phyloP scores from a whole-genome alignment of 2,329 filamentous ascomycete species.

The Phyllachora maydis region DNA sequence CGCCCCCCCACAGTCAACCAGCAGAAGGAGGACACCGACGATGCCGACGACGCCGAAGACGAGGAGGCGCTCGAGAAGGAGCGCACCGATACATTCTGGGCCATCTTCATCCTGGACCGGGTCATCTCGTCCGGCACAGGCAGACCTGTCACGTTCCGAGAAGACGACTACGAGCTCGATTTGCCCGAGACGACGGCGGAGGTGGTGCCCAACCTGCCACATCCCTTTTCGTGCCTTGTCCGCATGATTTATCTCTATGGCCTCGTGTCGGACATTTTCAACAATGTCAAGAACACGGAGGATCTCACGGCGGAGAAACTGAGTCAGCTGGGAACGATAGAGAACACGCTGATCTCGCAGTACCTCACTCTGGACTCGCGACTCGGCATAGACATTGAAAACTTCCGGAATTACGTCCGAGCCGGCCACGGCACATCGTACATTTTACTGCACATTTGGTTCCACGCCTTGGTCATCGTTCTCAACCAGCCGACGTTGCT shows the following conservation, averaged over 20 bases:
- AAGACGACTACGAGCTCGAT: conserved; percentile 67
- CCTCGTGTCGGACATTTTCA: conserved; percentile 64
- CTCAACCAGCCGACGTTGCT: conserved; percentile 69
- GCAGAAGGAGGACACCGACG: conserved; percentile 8
- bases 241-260: conserved; percentile 76
- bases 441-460: conserved; percentile 74
- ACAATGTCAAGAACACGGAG: conserved; percentile 53
- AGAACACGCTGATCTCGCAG: conserved; percentile 51
- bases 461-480: conserved; percentile 69
- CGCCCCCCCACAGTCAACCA: too few relatives aligned
- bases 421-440: conserved; percentile 71
- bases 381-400: conserved; percentile 66
- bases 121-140: conserved; percentile 79
- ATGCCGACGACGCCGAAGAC: conserved; percentile 11
- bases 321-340: conserved; percentile 53
- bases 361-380: conserved; percentile 55
- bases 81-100: conserved; percentile 75
- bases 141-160: conserved; percentile 60
- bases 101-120: conserved; percentile 70
- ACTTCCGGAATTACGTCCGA: conserved; percentile 71
- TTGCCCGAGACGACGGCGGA: conserved; percentile 33
- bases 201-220: conserved; percentile 46
- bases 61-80: conserved; percentile 47
- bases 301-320: conserved; percentile 61
- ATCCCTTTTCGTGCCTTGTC: conserved; percentile 61